These are phyloP conservation scores for Trichoderma gracile DNA, from an alignment of 2,329 filamentous ascomycete genomes.

Conservation along the genomic window DNA sequence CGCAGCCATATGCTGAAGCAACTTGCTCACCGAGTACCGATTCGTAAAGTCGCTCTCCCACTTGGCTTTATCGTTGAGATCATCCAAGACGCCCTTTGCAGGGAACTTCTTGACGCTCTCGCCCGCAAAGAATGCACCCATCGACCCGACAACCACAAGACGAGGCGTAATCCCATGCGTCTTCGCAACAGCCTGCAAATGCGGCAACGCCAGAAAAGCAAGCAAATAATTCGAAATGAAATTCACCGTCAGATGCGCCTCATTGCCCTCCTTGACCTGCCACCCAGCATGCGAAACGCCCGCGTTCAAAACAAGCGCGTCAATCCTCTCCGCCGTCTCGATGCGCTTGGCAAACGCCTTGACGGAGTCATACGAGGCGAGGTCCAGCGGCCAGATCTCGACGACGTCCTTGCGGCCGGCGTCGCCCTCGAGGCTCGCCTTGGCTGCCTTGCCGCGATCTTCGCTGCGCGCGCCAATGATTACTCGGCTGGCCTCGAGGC, in stretches of 20 bases:
- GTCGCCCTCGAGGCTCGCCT: conserved; percentile 38
- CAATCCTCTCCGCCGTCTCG: conserved; percentile 42
- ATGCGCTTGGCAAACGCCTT: conserved; percentile 40
- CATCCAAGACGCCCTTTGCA: neutral
- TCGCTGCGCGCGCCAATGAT: conserved; percentile 46
- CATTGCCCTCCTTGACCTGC: conserved; percentile 42
- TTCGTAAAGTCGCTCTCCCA: conserved; percentile 5
- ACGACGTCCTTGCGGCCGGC: conserved; percentile 34
- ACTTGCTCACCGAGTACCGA: conserved; percentile 34
- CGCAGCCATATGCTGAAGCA: conserved; percentile 33
- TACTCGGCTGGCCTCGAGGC: conserved; percentile 43
- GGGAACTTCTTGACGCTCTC: neutral
- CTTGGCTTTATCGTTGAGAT: conserved; percentile 12
- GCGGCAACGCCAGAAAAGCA: conserved; percentile 46
- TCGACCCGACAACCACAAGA: conserved; percentile 39
- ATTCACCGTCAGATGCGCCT: conserved; percentile 49
- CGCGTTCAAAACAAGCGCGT: conserved; percentile 48
- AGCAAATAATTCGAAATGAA: conserved; percentile 50
- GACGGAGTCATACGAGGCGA: conserved; percentile 42
- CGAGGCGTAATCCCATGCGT: conserved; percentile 39
- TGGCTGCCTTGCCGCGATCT: conserved; percentile 45
- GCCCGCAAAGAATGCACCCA: neutral
- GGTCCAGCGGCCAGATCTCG: conserved; percentile 49
- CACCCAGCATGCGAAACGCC: conserved; percentile 28
- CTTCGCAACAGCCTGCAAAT: conserved; percentile 41